phyloP scores from a whole-genome alignment of 1,139 yeast genomes.

The Candida sojae region DNA sequence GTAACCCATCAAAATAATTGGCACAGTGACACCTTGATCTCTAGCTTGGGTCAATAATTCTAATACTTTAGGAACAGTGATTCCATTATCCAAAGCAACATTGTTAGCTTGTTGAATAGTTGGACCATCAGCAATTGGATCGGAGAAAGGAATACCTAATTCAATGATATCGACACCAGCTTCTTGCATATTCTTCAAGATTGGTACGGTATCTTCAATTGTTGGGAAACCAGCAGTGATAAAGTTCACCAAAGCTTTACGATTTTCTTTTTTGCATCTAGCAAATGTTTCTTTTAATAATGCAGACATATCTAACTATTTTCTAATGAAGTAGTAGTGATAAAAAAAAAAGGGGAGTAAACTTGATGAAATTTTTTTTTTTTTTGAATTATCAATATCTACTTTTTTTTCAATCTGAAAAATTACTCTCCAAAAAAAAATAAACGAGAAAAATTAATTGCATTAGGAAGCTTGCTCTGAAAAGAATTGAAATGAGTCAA shows the following conservation, averaged over 20 bases:
- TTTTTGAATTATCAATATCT: not conserved
- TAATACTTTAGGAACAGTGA: constrained; percentile 67
- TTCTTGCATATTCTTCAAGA: constrained; percentile 82
- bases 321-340: not conserved
- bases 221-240: constrained; percentile 95
- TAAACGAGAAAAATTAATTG: not conserved
- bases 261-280: constrained; percentile 69
- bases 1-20: constrained; percentile 94
- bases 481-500: not conserved
- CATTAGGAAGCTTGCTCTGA: not conserved
- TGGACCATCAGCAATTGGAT: constrained; percentile 98
- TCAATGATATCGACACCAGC: constrained; percentile 97
- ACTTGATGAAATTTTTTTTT: too few relatives aligned
- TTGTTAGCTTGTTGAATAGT: constrained; percentile 88
- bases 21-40: constrained; percentile 78
- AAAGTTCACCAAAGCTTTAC: constrained; percentile 89
- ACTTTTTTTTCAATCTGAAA: not conserved
- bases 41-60: constrained; percentile 78
- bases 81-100: constrained; percentile 77
- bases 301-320: constrained; percentile 53
- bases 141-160: constrained; percentile 96
- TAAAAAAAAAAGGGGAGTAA: not conserved
- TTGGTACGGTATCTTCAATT: constrained; percentile 82
- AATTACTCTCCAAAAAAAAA: not conserved
- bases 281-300: constrained; percentile 70